Base-by-base conservation (phyloP, 2,329 filamentous ascomycete genomes). In the Colletotrichum abscissum region DNA sequence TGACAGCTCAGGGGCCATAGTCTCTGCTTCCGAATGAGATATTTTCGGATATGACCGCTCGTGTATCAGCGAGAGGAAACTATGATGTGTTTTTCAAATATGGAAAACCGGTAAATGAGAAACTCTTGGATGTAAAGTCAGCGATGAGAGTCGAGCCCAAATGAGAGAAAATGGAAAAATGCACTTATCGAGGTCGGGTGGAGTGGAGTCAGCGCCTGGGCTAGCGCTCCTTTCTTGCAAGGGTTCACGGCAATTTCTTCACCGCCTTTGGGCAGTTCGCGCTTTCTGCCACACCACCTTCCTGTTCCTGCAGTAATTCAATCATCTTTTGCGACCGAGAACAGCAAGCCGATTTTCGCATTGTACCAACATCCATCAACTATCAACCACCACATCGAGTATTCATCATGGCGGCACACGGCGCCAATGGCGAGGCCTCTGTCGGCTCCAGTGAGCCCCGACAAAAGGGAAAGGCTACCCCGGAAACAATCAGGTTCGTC, bases 391-490 rank as follows among this genome's bases (percentile, higher is more conserved):
- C 7, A 35, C 24, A 24, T 59, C 8, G 24, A 55, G 2, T 26
- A 77, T 82, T 69, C 82, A 88, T 87, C 85, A 92, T 92, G 90
- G 86, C 84, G 72, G 86, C 84, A 19, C 84, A 85, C 68, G 84
- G 83, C 54, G 82, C 85, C 30, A 84, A 83, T 72, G 86, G 87
- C 46, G 89, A 92, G 77, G 80, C 87, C 24, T 80, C 87, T 19
- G 89, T 90, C 14, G 90, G 90, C 57, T 87, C 89, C 19, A 87
- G 90, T 75, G 87, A 86, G 46, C 88, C 89, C 2, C 86, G 88
- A 57, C 85, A 96, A 82, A 97, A 92, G 81, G 93, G 95, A 69
- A 92, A 92, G 80, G 95, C 95, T 77, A 98, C 95, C 46, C 86
- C 97, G 75, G 93, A 95, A 78, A 96, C 95, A 35, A 88, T 98